Conservation (phyloP, 495 filamentous ascomycete genomes). For the Penicillium daleae region DNA sequence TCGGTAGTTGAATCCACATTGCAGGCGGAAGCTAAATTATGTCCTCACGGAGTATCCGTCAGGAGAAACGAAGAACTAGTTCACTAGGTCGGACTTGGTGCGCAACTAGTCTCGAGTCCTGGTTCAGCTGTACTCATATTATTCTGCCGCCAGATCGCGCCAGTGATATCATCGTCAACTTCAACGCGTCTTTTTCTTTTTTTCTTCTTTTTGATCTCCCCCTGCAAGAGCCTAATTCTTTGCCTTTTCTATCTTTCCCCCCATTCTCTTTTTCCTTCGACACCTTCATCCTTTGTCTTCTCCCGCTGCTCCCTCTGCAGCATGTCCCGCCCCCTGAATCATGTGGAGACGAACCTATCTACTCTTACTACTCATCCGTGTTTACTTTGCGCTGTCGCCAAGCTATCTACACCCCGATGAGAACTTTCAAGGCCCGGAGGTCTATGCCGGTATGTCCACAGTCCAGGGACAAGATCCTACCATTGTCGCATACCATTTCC, state of each 20-base stretch:
- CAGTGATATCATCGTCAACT: conserved; percentile 30
- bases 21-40: background rate
- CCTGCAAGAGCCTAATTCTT: background rate
- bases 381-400: conserved; percentile 91
- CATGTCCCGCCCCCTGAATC: conserved; percentile 33
- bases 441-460: conserved; percentile 81
- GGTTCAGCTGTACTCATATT: background rate
- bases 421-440: conserved; percentile 97
- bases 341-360: conserved; percentile 96
- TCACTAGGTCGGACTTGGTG: conserved; percentile 2
- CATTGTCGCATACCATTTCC: background rate
- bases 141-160: conserved; percentile 17
- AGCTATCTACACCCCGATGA: conserved; percentile 99
- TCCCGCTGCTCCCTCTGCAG: conserved; percentile 16
- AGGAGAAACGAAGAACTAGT: no score
- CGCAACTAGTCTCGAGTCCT: background rate
- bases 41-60: no score
- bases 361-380: conserved; percentile 78
- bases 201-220: background rate
- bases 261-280: conserved; percentile 4
- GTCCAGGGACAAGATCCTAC: background rate
- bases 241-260: background rate
- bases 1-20: no score
- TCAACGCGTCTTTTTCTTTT: conserved; percentile 18
- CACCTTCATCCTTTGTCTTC: conserved; percentile 14